A percentile compares a stretch with the other conserved stretches of the same genome.
phyloP scores from a whole-genome alignment of 106 monocot genomes.

The Acanthochlamys bracteata region DNA sequence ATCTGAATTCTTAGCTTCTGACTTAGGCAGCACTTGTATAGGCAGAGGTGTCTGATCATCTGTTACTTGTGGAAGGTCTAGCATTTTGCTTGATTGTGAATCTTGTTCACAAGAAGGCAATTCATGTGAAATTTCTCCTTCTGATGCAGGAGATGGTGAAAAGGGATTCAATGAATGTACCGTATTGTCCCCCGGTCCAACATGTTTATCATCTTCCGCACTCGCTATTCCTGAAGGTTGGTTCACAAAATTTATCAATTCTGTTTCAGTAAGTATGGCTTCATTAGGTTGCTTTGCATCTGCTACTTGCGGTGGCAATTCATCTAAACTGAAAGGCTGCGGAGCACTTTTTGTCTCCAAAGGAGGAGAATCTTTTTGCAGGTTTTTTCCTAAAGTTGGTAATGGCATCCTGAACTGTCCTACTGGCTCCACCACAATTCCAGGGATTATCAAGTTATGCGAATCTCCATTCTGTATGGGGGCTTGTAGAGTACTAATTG shows the following conservation, averaged over 20 bases:
- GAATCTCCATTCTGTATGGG: conserved; percentile 4
- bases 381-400: not conserved
- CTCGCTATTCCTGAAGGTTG: conserved; percentile 2
- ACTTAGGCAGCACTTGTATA: conserved; percentile 12
- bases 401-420: conserved; percentile 7
- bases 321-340: conserved; percentile 18
- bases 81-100: not conserved
- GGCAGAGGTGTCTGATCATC: conserved; percentile 17
- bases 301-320: conserved; percentile 24
- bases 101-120: not conserved
- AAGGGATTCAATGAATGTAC: conserved; percentile 1
- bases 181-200: not conserved
- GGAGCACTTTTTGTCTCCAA: conserved; percentile 11
- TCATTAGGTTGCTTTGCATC: conserved; percentile 5
- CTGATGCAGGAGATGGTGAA: not conserved
- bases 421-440: conserved; percentile 9
- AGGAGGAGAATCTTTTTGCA: not conserved
- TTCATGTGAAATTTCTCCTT: not conserved
- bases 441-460: conserved; percentile 7
- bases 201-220: conserved; percentile 16
- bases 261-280: not conserved
- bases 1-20: conserved; percentile 26
- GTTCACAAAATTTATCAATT: conserved; percentile 5
- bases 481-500: conserved; percentile 8
- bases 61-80: not conserved